Conservation (phyloP, 129 eudicot genomes). For the Tagetes patula region DNA sequence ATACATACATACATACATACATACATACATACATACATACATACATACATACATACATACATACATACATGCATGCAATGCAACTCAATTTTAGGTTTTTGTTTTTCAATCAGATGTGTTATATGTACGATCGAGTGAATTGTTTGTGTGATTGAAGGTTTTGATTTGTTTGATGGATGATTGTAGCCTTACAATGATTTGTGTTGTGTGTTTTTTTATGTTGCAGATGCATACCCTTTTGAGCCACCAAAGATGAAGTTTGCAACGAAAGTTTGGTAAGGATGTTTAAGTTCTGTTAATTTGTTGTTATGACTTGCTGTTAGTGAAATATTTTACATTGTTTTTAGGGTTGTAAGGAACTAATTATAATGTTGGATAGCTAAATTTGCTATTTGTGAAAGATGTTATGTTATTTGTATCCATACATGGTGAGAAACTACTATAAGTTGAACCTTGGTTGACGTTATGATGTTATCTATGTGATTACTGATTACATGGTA, state of each 20-base stretch:
- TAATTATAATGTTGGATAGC: not conserved
- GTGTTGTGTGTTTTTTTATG: conserved; percentile 14
- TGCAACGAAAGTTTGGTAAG: conserved; percentile 90
- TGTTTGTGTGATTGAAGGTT: not conserved
- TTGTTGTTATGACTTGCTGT: not conserved
- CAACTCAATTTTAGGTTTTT: conserved; percentile 8
- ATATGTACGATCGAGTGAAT: not conserved
- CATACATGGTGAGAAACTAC: not conserved
- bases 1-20: no score
- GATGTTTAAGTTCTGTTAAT: not conserved
- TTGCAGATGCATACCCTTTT: conserved; percentile 93
- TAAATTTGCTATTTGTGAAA: not conserved
- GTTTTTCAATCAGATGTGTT: not conserved
- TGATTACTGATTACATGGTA: not conserved
- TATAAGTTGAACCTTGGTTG: not conserved
- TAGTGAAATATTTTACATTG: no score
- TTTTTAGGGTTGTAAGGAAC: not conserved
- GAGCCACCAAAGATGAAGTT: conserved; percentile 94
- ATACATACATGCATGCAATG: conserved; percentile 6
- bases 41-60: no score
- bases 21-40: no score
- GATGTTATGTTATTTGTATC: not conserved
- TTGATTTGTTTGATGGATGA: not conserved
- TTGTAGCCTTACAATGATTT: conserved; percentile 7
- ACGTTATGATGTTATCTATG: not conserved